Conservation (phyloP, 805 yeast species). For the Lipomyces orientalis region DNA sequence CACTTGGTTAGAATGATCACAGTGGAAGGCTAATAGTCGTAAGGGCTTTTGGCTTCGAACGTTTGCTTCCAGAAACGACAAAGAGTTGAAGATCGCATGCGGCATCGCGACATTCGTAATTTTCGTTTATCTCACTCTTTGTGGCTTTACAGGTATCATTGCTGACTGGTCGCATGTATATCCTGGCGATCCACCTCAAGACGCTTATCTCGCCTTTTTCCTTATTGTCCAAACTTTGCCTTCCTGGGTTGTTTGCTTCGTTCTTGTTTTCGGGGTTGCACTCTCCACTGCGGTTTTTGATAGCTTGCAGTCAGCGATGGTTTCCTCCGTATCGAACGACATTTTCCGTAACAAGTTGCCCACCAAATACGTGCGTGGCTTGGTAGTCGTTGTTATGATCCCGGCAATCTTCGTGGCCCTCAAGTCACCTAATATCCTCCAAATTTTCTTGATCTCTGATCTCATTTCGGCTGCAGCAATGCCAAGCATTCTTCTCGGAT, state of each 20-base stretch:
- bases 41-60: conserved; percentile 91
- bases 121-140: conserved; percentile 66
- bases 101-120: conserved; percentile 73
- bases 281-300: conserved; percentile 90
- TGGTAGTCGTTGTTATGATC: conserved; percentile 78
- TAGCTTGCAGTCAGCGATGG: conserved; percentile 85
- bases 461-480: conserved; percentile 84
- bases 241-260: conserved; percentile 83
- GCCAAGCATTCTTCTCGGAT: conserved; percentile 82
- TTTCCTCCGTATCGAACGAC: conserved; percentile 88
- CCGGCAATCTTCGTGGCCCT: conserved; percentile 87
- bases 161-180: conserved; percentile 88
- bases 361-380: conserved; percentile 65
- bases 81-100: conserved; percentile 76
- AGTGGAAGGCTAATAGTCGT: background rate
- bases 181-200: conserved; percentile 55
- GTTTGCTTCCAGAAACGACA: conserved; percentile 81
- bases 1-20: background rate
- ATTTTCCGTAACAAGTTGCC: conserved; percentile 80
- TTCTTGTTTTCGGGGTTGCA: conserved; percentile 71
- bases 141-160: conserved; percentile 82
- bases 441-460: conserved; percentile 89
- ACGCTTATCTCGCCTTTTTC: conserved; percentile 73
- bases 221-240: conserved; percentile 74
- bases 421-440: conserved; percentile 80